Evolutionary conservation across 75 land plant species (phyloP).

Genomic region (Adiantum capillusveneris): DNA sequence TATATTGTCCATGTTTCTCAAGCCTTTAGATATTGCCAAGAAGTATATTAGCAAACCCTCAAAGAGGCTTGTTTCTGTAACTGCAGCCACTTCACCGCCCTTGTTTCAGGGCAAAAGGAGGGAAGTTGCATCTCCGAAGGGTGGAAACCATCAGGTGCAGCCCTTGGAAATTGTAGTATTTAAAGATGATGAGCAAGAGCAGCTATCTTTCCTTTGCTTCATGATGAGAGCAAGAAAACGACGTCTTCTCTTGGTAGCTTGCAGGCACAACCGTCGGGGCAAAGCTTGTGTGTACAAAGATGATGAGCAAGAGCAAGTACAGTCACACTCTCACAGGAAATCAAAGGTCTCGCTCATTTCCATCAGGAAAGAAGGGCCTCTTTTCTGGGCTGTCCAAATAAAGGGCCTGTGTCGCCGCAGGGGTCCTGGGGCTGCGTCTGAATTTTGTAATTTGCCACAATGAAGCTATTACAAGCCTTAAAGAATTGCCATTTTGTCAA

Average conservation of each 20-base stretch:
- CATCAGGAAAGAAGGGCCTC: too few relatives aligned
- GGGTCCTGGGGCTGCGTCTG: too few relatives aligned
- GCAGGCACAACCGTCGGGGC: too few relatives aligned
- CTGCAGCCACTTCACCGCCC: not conserved
- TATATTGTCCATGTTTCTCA: conserved; percentile 74
- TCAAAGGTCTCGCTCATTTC: too few relatives aligned
- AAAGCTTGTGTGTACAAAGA: not conserved
- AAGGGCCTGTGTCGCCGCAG: too few relatives aligned
- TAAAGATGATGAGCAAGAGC: conserved; percentile 1
- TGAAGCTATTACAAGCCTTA: too few relatives aligned
- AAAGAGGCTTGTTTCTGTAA: not conserved
- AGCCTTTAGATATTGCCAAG: conserved; percentile 55
- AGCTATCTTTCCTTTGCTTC: not conserved
- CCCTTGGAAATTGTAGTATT: not conserved
- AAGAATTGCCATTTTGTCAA: too few relatives aligned
- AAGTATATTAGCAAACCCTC: not conserved
- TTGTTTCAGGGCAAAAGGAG: too few relatives aligned
- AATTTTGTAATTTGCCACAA: too few relatives aligned
- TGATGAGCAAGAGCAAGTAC: not conserved
- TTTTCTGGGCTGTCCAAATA: too few relatives aligned
- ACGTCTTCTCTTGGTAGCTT: not conserved
- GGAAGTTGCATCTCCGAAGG: not conserved
- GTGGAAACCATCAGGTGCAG: not conserved
- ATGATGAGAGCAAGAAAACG: not conserved
- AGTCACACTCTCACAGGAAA: not conserved